Conservation (phyloP, 768 basidiomycete genomes). For the Naganishia onofrii region DNA sequence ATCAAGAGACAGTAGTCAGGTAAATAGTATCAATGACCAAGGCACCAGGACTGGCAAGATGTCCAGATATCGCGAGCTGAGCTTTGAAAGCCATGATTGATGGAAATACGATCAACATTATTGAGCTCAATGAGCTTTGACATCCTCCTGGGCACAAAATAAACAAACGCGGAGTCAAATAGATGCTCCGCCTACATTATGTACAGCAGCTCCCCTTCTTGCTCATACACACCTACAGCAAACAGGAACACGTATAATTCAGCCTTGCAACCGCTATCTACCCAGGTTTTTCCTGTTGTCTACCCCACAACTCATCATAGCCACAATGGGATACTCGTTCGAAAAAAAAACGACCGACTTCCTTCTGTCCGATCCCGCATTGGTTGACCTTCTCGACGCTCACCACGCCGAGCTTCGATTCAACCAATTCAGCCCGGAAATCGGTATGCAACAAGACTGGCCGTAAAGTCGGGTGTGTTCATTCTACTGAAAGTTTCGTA, state of each 20-base stretch:
- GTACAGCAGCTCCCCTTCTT: no score
- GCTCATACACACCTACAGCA: no score
- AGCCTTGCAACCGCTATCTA: no score
- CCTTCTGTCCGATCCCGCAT: constrained; percentile 20
- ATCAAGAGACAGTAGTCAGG: background rate
- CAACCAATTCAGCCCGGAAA: constrained; percentile 22
- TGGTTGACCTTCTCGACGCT: constrained; percentile 26
- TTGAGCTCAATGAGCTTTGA: no score
- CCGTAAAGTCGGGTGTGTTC: no score
- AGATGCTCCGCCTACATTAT: no score
- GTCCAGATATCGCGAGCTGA: no score
- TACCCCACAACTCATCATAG: background rate
- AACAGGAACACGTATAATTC: no score
- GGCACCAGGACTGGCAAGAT: no score
- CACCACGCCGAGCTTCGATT: constrained; percentile 30
- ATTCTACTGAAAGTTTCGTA: background rate
- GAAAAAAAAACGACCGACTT: constrained; percentile 22
- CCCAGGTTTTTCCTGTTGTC: background rate
- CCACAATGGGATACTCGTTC: constrained; percentile 18
- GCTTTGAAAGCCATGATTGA: background rate
- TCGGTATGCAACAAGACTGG: constrained; percentile 14
- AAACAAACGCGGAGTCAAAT: constrained; percentile 3
- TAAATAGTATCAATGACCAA: no score
- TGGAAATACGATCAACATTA: background rate
- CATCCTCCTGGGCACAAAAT: background rate